phyloP scores from a whole-genome alignment of 805 yeast species.

The Saccharomycopsis synnaedendra region DNA sequence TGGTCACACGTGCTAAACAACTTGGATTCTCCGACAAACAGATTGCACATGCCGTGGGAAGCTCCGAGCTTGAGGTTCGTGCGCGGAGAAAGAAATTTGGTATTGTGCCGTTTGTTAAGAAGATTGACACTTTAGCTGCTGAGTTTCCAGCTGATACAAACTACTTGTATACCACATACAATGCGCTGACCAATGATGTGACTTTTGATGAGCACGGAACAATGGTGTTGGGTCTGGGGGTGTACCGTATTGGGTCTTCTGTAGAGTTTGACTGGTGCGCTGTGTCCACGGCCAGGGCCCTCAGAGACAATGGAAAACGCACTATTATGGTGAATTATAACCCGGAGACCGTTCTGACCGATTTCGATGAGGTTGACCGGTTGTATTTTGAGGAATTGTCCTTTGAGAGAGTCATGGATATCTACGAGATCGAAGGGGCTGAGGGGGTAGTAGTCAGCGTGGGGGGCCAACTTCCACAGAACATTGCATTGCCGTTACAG shows the following conservation, averaged over 20 bases:
- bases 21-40: conserved; percentile 94
- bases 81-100: conserved; percentile 68
- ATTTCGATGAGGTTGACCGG: conserved; percentile 96
- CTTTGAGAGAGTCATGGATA: conserved; percentile 94
- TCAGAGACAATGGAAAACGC: conserved; percentile 76
- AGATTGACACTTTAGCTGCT: conserved; percentile 95
- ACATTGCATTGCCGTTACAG: conserved; percentile 82
- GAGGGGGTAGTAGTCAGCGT: conserved; percentile 90
- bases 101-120: conserved; percentile 87
- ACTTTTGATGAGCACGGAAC: conserved; percentile 83
- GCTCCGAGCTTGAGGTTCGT: conserved; percentile 73
- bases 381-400: conserved; percentile 92
- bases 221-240: conserved; percentile 97
- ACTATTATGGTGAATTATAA: conserved; percentile 96
- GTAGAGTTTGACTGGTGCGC: conserved; percentile 99
- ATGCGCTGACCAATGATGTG: conserved; percentile 79
- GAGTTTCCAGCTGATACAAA: conserved; percentile 97
- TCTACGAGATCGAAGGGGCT: conserved; percentile 84
- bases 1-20: conserved; percentile 73
- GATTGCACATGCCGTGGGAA: conserved; percentile 64
- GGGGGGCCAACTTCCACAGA: conserved; percentile 97
- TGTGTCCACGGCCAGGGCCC: conserved; percentile 89
- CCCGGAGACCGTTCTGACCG: conserved; percentile 98
- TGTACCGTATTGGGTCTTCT: conserved; percentile 95
- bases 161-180: conserved; percentile 91